A percentile compares a stretch with the other conserved stretches of the same genome.
phyloP scores from a whole-genome alignment of 495 filamentous ascomycete species.

The Trichoderma parareesei region DNA sequence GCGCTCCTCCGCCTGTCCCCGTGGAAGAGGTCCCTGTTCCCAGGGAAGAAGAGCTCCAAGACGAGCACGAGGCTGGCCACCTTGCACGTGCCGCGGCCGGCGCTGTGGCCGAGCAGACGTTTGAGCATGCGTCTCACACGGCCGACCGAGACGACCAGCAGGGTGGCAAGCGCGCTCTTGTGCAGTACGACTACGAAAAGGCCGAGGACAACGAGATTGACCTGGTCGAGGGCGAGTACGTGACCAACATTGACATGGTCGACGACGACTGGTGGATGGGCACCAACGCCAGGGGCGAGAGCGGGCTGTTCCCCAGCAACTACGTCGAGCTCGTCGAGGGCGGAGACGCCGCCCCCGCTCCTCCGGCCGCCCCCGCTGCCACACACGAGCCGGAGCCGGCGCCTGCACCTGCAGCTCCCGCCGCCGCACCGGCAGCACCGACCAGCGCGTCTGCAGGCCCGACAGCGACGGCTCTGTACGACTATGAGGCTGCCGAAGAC shows the following conservation, averaged over 20 bases:
- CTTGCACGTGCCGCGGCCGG: constrained; percentile 54
- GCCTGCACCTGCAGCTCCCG: constrained; percentile 21
- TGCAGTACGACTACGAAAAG: constrained; percentile 95
- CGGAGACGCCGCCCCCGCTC: constrained; percentile 25
- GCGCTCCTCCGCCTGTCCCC: constrained; percentile 46
- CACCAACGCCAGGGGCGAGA: constrained; percentile 68
- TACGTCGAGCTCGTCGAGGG: constrained; percentile 82
- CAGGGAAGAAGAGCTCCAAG: constrained; percentile 53
- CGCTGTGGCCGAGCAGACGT: constrained; percentile 37
- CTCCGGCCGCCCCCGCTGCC: constrained; percentile 15
- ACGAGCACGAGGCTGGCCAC: constrained; percentile 54
- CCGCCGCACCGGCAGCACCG: constrained; percentile 18
- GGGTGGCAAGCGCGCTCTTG: constrained; percentile 60
- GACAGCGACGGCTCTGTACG: constrained; percentile 80
- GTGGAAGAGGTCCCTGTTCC: constrained; percentile 50
- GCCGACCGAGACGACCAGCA: constrained; percentile 21
- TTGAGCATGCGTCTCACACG: constrained; percentile 23
- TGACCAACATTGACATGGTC: constrained; percentile 96
- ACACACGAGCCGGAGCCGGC: constrained; percentile 17
- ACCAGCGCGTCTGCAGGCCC: constrained; percentile 34
- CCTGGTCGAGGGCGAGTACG: constrained; percentile 78
- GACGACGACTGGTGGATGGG: constrained; percentile 98
- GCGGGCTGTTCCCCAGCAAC: constrained; percentile 89
- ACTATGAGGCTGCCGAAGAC: constrained; percentile 95
- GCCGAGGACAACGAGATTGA: constrained; percentile 95